Percentiles rank a stretch among this genome's conserved stretches.
phyloP scores from a whole-genome alignment of 1,284 basidiomycete genomes.

The Cryptococcus sp. region DNA sequence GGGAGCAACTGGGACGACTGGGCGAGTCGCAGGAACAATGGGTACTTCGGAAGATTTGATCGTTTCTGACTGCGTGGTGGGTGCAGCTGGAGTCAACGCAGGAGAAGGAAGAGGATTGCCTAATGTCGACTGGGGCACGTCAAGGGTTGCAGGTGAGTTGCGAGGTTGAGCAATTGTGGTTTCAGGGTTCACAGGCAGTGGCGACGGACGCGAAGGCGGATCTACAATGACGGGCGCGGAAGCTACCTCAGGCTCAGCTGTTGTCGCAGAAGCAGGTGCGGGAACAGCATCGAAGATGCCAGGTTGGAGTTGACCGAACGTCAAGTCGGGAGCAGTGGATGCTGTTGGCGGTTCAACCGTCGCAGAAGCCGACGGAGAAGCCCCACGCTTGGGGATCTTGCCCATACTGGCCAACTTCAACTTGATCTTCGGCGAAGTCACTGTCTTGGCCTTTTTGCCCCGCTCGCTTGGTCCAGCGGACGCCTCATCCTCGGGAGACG shows the following conservation, averaged over 20 bases:
- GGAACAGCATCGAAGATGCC: constrained; percentile 19
- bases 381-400: constrained; percentile 16
- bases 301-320: constrained; percentile 18
- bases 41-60: too few relatives aligned
- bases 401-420: constrained; percentile 11
- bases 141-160: too few relatives aligned
- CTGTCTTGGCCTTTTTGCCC: constrained; percentile 1
- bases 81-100: too few relatives aligned
- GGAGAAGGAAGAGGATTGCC: too few relatives aligned
- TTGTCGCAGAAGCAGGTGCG: neutral
- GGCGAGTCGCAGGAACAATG: too few relatives aligned
- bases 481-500: neutral
- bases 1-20: too few relatives aligned
- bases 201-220: neutral
- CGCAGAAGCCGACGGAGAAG: constrained; percentile 2
- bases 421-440: neutral
- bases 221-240: neutral
- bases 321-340: neutral
- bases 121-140: too few relatives aligned
- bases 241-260: neutral
- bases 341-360: neutral
- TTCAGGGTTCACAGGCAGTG: neutral
- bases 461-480: neutral
- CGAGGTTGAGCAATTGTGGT: neutral
- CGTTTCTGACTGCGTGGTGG: too few relatives aligned